Percentiles rank a stretch among this genome's conserved stretches.
phyloP scores from a whole-genome alignment of 768 basidiomycete genomes.

The Cyclocybe cylindracea region DNA sequence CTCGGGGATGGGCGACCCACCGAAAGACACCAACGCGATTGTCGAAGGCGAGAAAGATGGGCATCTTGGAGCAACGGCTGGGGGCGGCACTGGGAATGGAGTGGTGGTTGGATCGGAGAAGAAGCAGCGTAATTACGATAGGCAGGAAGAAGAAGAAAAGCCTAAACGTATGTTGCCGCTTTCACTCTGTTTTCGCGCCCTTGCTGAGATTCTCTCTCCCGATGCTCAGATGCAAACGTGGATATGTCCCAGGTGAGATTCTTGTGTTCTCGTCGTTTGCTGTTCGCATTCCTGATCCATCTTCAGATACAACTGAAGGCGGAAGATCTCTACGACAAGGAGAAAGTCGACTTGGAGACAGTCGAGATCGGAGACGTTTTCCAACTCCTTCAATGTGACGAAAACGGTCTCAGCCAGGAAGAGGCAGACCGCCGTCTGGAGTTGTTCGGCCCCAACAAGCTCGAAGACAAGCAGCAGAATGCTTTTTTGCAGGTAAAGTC shows the following conservation, averaged over 20 bases:
- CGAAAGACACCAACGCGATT: too few relatives aligned
- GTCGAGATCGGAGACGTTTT: constrained; percentile 96
- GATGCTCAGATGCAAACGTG: constrained; percentile 68
- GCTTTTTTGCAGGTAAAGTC: constrained; percentile 75
- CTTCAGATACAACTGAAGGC: constrained; percentile 80
- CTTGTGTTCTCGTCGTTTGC: not conserved
- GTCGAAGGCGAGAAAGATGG: too few relatives aligned
- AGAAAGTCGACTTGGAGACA: constrained; percentile 98
- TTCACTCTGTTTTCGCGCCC: constrained; percentile 12
- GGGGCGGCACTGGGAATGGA: too few relatives aligned
- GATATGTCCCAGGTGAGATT: constrained; percentile 72
- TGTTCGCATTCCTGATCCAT: not conserved
- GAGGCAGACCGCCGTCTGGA: constrained; percentile 87
- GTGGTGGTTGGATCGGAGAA: constrained; percentile 27
- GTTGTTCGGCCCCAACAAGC: constrained; percentile 95
- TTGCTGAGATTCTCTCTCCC: constrained; percentile 13
- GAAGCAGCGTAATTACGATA: constrained; percentile 83
- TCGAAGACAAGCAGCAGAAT: constrained; percentile 89
- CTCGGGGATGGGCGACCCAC: too few relatives aligned
- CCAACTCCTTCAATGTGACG: constrained; percentile 87
- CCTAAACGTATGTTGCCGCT: constrained; percentile 55
- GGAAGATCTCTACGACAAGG: constrained; percentile 95
- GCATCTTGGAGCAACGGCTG: too few relatives aligned
- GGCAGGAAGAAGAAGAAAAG: constrained; percentile 69
- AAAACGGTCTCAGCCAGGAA: constrained; percentile 72